Conservation (phyloP, 225 moss, liverwort and hornwort genomes). For the Neckera pumila region DNA sequence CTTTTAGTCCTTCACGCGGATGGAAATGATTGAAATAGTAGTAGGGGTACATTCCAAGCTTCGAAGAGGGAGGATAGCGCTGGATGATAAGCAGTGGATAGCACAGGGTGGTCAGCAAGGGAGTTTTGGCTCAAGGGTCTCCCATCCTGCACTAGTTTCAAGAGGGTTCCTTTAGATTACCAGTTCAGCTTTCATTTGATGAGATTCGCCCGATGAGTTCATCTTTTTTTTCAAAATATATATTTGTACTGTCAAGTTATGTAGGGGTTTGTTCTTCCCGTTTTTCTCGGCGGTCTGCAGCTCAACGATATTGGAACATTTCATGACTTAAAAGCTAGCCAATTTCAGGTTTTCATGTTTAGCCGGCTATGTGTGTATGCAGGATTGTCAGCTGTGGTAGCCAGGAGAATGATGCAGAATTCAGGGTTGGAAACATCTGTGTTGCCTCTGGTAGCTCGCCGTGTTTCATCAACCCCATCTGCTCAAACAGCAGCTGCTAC, state of each 20-base stretch:
- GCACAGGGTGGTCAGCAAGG: neutral
- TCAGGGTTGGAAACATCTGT: constrained; percentile 58
- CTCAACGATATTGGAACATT: neutral
- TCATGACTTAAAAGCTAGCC: neutral
- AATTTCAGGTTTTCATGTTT: neutral
- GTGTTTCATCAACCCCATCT: constrained; percentile 59
- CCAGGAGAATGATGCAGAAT: constrained; percentile 94
- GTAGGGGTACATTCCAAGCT: neutral
- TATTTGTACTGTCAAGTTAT: neutral
- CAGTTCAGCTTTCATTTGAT: neutral
- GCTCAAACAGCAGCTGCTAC: constrained; percentile 67
- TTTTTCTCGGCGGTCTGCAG: neutral
- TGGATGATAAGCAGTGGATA: neutral
- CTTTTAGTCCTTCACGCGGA: neutral
- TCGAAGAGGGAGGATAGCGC: neutral
- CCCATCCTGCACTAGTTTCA: neutral
- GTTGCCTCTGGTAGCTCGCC: constrained; percentile 80
- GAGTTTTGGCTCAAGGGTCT: neutral
- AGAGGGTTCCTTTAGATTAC: neutral
- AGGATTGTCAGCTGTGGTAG: constrained; percentile 93
- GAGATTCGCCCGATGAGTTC: neutral
- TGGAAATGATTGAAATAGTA: neutral
- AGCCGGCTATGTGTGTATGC: constrained; percentile 11
- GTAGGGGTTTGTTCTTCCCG: neutral
- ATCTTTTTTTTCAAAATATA: neutral